These are phyloP conservation scores for Cordyceps cateniannulata DNA, from an alignment of 2,329 filamentous ascomycete genomes.

Conservation along the genomic window DNA sequence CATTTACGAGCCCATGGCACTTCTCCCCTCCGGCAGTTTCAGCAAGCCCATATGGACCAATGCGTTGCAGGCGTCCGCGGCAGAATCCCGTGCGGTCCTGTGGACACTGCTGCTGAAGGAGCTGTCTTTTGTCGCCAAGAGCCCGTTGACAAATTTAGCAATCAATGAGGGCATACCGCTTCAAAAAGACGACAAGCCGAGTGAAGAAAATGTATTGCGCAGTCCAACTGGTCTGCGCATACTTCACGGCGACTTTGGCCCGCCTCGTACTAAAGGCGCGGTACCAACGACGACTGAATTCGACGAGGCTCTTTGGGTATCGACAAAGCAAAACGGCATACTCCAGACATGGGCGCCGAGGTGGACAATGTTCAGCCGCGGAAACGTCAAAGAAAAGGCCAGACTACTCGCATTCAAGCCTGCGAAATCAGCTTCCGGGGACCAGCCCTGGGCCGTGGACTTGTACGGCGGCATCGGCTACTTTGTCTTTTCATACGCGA, in stretches of 20 bases:
- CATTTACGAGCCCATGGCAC: constrained; percentile 54
- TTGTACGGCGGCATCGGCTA: constrained; percentile 92
- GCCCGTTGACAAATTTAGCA: constrained; percentile 48
- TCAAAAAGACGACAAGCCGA: constrained; percentile 21
- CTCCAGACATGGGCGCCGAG: constrained; percentile 79
- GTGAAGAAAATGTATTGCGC: constrained; percentile 62
- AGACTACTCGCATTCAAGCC: constrained; percentile 55
- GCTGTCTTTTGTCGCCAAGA: constrained; percentile 36
- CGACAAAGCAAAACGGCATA: constrained; percentile 71
- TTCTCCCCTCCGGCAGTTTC: constrained; percentile 56
- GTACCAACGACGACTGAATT: constrained; percentile 48
- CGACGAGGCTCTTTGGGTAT: constrained; percentile 67
- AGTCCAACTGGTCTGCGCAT: constrained; percentile 64
- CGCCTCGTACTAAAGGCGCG: constrained; percentile 22
- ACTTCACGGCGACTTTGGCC: constrained; percentile 70
- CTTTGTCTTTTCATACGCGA: constrained; percentile 79
- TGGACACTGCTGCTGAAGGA: constrained; percentile 43
- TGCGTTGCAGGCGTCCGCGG: constrained; percentile 24
- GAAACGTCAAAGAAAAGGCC: constrained; percentile 85
- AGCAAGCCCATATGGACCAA: constrained; percentile 32
- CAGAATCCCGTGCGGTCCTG: constrained; percentile 27
- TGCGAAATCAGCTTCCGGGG: background rate
- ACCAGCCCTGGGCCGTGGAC: constrained; percentile 58
- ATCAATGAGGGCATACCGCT: constrained; percentile 57
- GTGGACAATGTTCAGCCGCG: constrained; percentile 91